These are phyloP conservation scores for Artomyces pyxidatus DNA, from an alignment of 768 basidiomycete species.

Conservation along the genomic window DNA sequence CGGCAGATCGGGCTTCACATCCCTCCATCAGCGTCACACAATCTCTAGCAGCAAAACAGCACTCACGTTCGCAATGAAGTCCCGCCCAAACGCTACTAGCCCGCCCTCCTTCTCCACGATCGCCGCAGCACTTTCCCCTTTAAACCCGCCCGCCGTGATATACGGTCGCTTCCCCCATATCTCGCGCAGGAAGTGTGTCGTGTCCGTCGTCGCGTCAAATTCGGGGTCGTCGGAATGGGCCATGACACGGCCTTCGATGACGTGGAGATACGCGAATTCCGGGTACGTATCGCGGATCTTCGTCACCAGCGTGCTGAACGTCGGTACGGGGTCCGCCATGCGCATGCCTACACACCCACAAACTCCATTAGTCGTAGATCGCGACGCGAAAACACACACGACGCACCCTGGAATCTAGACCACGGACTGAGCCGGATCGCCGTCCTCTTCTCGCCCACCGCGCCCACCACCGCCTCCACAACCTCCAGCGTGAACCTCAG, in stretches of 20 bases:
- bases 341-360: background rate
- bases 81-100: too few species aligned
- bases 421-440: constrained; percentile 30
- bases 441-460: constrained; percentile 28
- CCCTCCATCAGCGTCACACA: too few species aligned
- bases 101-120: background rate
- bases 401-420: constrained; percentile 1
- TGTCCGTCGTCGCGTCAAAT: background rate
- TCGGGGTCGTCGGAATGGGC: background rate
- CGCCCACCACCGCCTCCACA: constrained; percentile 24
- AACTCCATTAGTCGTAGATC: background rate
- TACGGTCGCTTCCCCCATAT: constrained; percentile 4
- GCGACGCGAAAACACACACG: background rate
- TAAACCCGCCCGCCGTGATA: background rate
- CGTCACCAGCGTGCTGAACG: constrained; percentile 17
- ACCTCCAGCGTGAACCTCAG: constrained; percentile 21
- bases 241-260: constrained; percentile 16
- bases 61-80: too few species aligned
- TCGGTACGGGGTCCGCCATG: constrained; percentile 16
- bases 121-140: background rate
- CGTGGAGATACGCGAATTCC: constrained; percentile 28
- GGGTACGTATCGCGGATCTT: constrained; percentile 18
- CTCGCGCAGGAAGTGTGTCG: background rate
- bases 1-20: too few species aligned
- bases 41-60: too few species aligned